These are phyloP conservation scores for Calonectria pseudoreteaudii DNA, from an alignment of 2,329 filamentous ascomycete genomes.

Conservation along the genomic window DNA sequence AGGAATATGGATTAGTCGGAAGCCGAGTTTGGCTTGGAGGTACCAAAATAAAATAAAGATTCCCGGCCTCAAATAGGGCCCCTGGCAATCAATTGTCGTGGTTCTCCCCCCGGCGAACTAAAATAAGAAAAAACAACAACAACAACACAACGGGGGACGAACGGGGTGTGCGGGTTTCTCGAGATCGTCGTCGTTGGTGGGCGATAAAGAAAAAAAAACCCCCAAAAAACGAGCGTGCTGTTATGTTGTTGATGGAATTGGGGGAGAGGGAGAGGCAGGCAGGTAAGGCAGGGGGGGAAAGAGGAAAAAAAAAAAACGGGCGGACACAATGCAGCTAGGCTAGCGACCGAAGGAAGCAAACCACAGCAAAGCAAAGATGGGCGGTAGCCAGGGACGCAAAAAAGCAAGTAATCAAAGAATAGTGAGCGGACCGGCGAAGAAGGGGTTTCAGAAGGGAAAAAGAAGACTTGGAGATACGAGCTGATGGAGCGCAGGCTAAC, in stretches of 20 bases:
- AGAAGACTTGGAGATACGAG: neutral
- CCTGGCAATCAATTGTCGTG: neutral
- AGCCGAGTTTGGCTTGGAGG: neutral
- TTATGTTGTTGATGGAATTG: neutral
- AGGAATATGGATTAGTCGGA: neutral
- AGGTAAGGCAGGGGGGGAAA: too few relatives aligned
- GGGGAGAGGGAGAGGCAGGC: neutral
- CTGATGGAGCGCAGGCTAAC: neutral
- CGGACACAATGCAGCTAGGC: neutral
- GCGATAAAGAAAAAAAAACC: neutral
- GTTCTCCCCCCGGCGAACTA: neutral
- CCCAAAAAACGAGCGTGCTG: conserved; percentile 1
- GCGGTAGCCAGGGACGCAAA: neutral
- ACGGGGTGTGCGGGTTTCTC: neutral
- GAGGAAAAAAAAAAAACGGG: neutral
- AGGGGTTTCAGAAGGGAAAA: neutral
- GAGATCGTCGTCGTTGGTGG: neutral
- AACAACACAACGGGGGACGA: neutral
- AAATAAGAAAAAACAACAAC: neutral
- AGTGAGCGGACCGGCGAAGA: neutral
- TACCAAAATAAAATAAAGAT: neutral
- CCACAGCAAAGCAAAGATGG: neutral
- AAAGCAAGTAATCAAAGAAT: conserved; percentile 5
- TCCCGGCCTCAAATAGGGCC: neutral
- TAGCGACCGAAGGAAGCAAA: neutral